Base-by-base conservation (phyloP, 805 yeast genomes). In the Kodamaea sagamina region DNA sequence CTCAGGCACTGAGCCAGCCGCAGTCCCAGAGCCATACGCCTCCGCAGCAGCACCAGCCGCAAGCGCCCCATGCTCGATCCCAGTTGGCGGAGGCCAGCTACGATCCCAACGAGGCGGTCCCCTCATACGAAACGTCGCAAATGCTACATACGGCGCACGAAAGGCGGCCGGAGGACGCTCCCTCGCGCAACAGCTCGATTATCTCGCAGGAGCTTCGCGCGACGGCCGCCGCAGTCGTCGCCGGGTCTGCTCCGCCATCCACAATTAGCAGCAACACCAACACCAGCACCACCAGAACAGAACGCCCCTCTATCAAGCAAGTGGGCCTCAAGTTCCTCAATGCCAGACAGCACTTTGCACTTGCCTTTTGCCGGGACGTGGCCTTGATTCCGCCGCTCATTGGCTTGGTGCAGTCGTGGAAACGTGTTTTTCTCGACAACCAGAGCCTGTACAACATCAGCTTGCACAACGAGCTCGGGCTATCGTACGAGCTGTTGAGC, bases 341-440 rank as follows among this genome's bases (percentile, higher is more conserved):
- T 46, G 86, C 93, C 1, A 74, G 80, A 48, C 89, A 87, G 53
- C 93, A 87, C 58, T 74, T 86, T 46, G 74, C 84, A 4, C 71
- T 88, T 47, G 89, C 93, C 0, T 63, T 82, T n/a, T 84, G 92
- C 51, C 71, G 95, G 37, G 93, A 88, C 53, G 67, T 87, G 21
- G 86, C 95, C 2, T 67, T 89, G 4, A 62, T 84, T 5, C 87
- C 89, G 1, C 78, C 86, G n/a, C 55, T 81, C 7, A 57, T 77
- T 7, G 85, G 87, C 32, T 62, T 78, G 9, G 61, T 70, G 32
- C 70, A 63, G 29, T 70, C 82, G 12, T 66, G 74, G 74, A 62
- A 47, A 40, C 50, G 68, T 43, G 64, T 62, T 34, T 63, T 68
- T 34, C 45, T 58, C 7, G 43, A 48, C 12, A 37, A 32, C 21